Conservation (phyloP, 495 filamentous ascomycete species). For the Astrothelium macrocarpum region DNA sequence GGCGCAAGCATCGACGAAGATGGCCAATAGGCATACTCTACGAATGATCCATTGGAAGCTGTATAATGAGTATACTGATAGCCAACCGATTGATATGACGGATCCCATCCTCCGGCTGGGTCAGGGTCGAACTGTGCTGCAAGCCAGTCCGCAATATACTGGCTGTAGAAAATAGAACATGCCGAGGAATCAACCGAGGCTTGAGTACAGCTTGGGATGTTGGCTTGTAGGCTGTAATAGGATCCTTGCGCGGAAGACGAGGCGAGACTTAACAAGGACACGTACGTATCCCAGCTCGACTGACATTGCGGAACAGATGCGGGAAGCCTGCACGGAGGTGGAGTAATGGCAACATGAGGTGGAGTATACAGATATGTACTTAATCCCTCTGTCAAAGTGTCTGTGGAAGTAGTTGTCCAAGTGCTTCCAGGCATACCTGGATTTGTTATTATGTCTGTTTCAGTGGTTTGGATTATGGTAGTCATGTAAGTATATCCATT, state of each 20-base stretch:
- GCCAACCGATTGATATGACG: background rate
- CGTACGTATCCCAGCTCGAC: background rate
- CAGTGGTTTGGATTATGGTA: too few relatives aligned
- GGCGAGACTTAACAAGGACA: background rate
- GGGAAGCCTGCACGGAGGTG: background rate
- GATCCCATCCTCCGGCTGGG: background rate
- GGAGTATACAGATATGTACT: too few relatives aligned
- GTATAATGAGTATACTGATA: background rate
- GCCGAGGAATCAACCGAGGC: background rate
- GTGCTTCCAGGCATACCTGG: too few relatives aligned
- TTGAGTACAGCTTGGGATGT: background rate
- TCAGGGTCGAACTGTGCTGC: background rate
- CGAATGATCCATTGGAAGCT: background rate
- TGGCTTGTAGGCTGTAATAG: background rate
- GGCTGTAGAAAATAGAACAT: background rate
- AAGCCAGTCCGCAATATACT: background rate
- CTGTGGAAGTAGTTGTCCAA: too few relatives aligned
- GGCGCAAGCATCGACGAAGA: constrained; percentile 4
- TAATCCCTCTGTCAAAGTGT: too few relatives aligned
- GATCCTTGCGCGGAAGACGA: background rate
- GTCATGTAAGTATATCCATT: too few relatives aligned
- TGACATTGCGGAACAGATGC: background rate
- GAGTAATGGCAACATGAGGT: background rate
- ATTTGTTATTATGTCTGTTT: too few relatives aligned
- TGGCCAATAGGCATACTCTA: background rate